Evolutionary conservation across 73 alveolate species (phyloP).

Genomic region (Blepharisma stoltei): DNA sequence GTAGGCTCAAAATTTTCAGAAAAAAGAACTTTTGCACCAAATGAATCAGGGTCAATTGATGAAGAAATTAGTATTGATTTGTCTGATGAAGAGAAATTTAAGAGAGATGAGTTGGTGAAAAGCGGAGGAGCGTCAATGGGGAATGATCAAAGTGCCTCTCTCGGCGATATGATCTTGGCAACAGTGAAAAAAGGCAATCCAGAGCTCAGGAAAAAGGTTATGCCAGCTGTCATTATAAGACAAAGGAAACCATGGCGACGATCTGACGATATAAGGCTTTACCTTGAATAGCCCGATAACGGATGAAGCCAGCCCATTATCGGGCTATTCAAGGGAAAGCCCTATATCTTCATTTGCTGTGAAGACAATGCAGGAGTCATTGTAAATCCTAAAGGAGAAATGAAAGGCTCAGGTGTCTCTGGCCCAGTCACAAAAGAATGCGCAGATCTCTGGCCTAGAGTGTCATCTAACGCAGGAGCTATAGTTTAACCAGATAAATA

Average conservation of each 20-base stretch:
- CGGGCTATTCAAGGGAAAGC: too few relatives aligned
- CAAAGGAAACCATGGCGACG: conserved; percentile 93
- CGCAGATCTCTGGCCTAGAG: conserved; percentile 91
- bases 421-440: conserved; percentile 95
- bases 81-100: background rate
- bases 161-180: conserved; percentile 90
- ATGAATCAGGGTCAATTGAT: too few relatives aligned
- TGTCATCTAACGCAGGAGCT: conserved; percentile 90
- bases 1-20: too few relatives aligned
- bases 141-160: conserved; percentile 42
- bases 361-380: conserved; percentile 97
- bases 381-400: conserved; percentile 93
- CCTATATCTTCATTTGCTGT: conserved; percentile 88
- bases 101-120: conserved; percentile 18
- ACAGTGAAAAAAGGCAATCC: conserved; percentile 95
- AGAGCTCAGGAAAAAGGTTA: conserved; percentile 92
- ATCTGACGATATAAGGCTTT: too few relatives aligned
- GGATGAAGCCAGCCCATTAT: too few relatives aligned
- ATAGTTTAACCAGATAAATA: conserved; percentile 61
- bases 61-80: too few relatives aligned
- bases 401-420: conserved; percentile 92
- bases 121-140: conserved; percentile 22
- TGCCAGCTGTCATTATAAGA: conserved; percentile 92
- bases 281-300: too few relatives aligned
- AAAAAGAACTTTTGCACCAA: too few relatives aligned